Percentiles rank a stretch among this genome's conserved stretches.
These are phyloP conservation scores for Yamadazyma epiphylla DNA, from an alignment of 1,139 yeast species.

Conservation along the genomic window DNA sequence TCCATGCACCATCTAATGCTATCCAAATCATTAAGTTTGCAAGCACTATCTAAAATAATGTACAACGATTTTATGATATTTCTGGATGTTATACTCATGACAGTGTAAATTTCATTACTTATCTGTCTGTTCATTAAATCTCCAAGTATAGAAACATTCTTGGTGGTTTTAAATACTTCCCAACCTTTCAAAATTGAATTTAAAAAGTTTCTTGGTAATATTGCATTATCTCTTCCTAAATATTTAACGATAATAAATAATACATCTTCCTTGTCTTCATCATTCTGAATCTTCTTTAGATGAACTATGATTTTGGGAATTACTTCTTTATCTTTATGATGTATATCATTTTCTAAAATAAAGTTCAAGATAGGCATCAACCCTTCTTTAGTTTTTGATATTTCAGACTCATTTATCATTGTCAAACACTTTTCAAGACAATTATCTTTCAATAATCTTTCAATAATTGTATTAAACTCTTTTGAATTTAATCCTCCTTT, in stretches of 20 bases:
- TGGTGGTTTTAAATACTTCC: too few species aligned
- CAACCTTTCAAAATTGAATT: too few species aligned
- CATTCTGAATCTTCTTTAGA: slow-evolving; percentile 2
- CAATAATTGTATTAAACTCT: slow-evolving; percentile 28
- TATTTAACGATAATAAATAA: slow-evolving; percentile 4
- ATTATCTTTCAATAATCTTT: slow-evolving; percentile 21
- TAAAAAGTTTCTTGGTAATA: too few species aligned
- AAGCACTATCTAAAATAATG: slow-evolving; percentile 17
- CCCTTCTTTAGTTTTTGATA: slow-evolving; percentile 22
- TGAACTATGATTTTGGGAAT: slow-evolving; percentile 3
- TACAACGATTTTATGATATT: slow-evolving; percentile 5
- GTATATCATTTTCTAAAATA: slow-evolving; percentile 2
- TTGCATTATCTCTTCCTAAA: too few species aligned
- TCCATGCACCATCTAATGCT: slow-evolving; percentile 29
- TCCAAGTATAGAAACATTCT: too few species aligned
- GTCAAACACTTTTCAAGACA: slow-evolving; percentile 20
- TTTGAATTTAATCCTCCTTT: slow-evolving; percentile 19
- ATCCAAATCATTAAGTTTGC: slow-evolving; percentile 19
- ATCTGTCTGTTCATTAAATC: too few species aligned
- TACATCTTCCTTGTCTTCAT: neutral
- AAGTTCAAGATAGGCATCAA: slow-evolving; percentile 12
- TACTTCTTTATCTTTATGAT: neutral
- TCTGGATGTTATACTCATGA: slow-evolving; percentile 5
- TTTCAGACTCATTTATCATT: slow-evolving; percentile 18
- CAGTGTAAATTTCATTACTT: slow-evolving; percentile 10